Base-by-base conservation (phyloP, 176 grass and related monocot genomes). In the Cenchrus purpureus region DNA sequence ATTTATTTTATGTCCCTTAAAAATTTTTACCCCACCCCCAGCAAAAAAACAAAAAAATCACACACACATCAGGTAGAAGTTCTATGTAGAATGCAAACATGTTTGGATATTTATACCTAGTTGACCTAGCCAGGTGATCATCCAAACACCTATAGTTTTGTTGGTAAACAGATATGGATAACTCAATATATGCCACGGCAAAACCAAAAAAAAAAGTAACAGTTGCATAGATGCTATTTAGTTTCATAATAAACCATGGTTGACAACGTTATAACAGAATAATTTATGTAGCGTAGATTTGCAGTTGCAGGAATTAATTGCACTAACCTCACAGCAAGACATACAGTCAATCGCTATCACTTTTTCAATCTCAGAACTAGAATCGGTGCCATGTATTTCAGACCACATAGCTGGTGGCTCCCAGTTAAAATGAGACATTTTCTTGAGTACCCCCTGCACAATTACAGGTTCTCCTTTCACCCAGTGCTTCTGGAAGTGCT, bases 401-500 rank as follows among this genome's bases (percentile, higher is more conserved):
- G 84, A 71, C 91, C 94, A 97, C 89, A 97, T 94, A 34, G 77
- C 13, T 58, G 28, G 8, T 75, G 94, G 94, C 40, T 83, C 54
- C 94, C 91, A 97, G 43, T 48, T 91, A 85, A 97, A 77, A 56
- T 28, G 16, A 29, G 87, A 57, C 79, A 87, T 91, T 88, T 88
- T 83, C 8, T 84, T 54, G 8, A 90, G 80, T 48, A 92, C 87
- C 9, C 76, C 87, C 86, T 79, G 79, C 14, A 94, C 91, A 86
- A 97, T 89, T 76, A 97, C 89, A 60, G 94, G 91, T 49, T 97
- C 94, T 64, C 94, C 94, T 64, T 92, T 94, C 37, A 89, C 62
- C 94, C 94, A 97, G 66, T 97, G 94, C 78, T 52, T 89, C 65
- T 91, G 94, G 76, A 97, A 97, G 75, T 97, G 94, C 19, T 77